Evolutionary conservation across 164 flowering plant species (phyloP).

Genomic region (Magnolia changhungtana): DNA sequence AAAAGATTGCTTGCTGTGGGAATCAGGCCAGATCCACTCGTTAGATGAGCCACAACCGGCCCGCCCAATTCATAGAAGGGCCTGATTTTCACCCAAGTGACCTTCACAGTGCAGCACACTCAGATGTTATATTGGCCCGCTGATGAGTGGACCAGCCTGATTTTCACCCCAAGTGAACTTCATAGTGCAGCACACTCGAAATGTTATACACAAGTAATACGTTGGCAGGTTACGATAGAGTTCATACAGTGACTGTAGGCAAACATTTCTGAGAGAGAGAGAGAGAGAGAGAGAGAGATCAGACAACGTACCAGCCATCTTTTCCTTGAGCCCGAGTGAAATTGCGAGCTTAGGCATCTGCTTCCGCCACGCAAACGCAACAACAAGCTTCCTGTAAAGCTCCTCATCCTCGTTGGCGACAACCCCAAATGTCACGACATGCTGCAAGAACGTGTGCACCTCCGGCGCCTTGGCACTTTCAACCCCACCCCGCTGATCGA

Average conservation of each 20-base stretch:
- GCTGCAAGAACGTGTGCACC: constrained; percentile 93
- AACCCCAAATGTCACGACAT: constrained; percentile 83
- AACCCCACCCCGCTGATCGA: constrained; percentile 88
- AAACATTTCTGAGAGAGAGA: neutral
- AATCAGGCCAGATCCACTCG: no score
- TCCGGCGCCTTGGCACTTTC: constrained; percentile 95
- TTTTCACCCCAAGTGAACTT: neutral
- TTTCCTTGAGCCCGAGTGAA: constrained; percentile 75
- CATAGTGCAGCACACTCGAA: neutral
- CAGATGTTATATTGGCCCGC: no score
- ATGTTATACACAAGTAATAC: neutral
- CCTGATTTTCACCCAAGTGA: no score
- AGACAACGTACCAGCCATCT: constrained; percentile 69
- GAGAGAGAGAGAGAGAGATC: neutral
- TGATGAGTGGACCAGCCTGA: no score
- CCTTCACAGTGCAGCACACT: no score
- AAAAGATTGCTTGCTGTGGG: no score
- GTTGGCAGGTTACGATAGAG: neutral
- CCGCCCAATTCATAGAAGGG: no score
- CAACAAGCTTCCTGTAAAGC: constrained; percentile 77
- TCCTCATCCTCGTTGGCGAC: constrained; percentile 66
- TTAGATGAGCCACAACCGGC: no score
- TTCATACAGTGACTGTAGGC: neutral
- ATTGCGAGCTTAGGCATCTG: constrained; percentile 99
- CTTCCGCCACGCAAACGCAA: constrained; percentile 94